Conservation (phyloP, 192 early-diverging fungal species). For the Ambispora gerdemannii region DNA sequence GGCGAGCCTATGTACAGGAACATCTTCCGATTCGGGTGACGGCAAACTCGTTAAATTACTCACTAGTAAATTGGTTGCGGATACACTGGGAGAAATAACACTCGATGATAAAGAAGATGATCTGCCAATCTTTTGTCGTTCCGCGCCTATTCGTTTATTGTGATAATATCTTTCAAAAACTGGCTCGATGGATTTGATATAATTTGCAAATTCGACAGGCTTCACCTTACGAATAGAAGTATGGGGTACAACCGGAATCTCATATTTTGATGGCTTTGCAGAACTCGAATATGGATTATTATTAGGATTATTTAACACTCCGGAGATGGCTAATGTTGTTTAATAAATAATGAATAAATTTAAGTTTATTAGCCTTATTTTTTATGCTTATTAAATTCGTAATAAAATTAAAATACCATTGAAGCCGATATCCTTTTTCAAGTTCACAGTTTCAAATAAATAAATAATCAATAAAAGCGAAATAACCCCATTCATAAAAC, state of each 20-base stretch:
- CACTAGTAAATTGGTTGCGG: conserved; percentile 29
- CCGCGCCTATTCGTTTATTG: conserved; percentile 51
- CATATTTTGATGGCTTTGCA: conserved; percentile 52
- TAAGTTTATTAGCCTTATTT: not conserved
- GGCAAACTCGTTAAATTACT: too few relatives aligned
- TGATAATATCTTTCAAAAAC: conserved; percentile 78
- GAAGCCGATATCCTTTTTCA: conserved; percentile 64
- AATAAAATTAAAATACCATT: conserved; percentile 66
- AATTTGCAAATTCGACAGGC: conserved; percentile 79
- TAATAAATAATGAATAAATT: not conserved
- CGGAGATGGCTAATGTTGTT: conserved; percentile 45
- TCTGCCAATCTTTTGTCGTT: conserved; percentile 32
- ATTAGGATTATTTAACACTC: conserved; percentile 70
- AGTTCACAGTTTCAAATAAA: too few relatives aligned
- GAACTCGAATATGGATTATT: conserved; percentile 41
- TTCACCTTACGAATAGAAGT: conserved; percentile 64
- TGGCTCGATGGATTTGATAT: conserved; percentile 65
- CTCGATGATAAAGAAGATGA: conserved; percentile 42
- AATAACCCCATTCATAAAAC: too few relatives aligned
- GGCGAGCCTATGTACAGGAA: conserved; percentile 50
- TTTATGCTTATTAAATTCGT: not conserved
- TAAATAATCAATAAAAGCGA: too few relatives aligned
- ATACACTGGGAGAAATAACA: conserved; percentile 44
- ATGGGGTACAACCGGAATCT: conserved; percentile 55
- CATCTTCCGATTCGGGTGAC: too few relatives aligned